A percentile compares a stretch with the other conserved stretches of the same genome.
These are phyloP conservation scores for Ustilago bromivora DNA, from an alignment of 1,284 basidiomycete genomes.

Conservation along the genomic window DNA sequence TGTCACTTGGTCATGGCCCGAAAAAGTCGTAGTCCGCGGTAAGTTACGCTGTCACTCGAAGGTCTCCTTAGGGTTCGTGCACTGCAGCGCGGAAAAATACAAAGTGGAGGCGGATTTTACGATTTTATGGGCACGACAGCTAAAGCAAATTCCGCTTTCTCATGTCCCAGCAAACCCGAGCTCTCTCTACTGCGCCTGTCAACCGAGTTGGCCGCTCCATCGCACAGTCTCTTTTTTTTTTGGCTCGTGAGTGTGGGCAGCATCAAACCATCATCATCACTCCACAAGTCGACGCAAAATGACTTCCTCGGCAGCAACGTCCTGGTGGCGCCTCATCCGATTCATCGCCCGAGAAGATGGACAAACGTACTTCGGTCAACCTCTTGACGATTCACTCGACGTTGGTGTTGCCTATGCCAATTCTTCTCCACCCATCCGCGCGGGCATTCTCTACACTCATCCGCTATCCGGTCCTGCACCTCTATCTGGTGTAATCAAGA, in stretches of 20 bases:
- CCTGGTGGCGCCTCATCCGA: slow-evolving; percentile 58
- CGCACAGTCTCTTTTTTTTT: no score
- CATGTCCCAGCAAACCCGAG: not conserved
- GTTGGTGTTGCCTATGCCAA: slow-evolving; percentile 47
- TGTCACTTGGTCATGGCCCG: not conserved
- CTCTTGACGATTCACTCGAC: slow-evolving; percentile 42
- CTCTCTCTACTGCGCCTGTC: not conserved
- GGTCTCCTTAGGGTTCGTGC: no score
- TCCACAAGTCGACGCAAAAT: not conserved
- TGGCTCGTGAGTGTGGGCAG: no score
- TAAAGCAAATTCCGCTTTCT: not conserved
- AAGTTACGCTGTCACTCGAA: no score
- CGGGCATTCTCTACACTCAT: slow-evolving; percentile 35
- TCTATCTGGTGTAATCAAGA: slow-evolving; percentile 37
- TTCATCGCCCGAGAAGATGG: slow-evolving; percentile 59
- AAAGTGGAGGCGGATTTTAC: slow-evolving; percentile 28
- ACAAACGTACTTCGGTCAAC: slow-evolving; percentile 52
- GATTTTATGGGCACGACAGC: not conserved
- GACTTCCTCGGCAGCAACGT: slow-evolving; percentile 8
- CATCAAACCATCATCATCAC: not conserved
- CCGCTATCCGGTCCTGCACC: slow-evolving; percentile 19
- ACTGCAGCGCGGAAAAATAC: not conserved
- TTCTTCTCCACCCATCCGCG: slow-evolving; percentile 12
- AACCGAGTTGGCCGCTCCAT: no score
- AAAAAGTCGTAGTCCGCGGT: slow-evolving; percentile 9